These are phyloP conservation scores for Plicaturopsis crispa DNA, from an alignment of 768 basidiomycete genomes.

Conservation along the genomic window DNA sequence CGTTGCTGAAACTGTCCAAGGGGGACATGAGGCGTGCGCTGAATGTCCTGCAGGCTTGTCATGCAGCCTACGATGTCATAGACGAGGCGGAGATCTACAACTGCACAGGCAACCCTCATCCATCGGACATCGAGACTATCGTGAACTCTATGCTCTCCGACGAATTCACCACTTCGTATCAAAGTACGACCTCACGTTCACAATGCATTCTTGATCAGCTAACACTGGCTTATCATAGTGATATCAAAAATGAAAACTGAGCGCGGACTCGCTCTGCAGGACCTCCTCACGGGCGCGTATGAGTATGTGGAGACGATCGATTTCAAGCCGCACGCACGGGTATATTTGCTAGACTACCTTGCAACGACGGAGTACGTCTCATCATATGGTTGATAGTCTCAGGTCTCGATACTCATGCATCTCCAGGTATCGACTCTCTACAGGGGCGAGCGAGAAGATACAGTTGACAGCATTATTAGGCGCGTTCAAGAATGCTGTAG, in stretches of 20 bases:
- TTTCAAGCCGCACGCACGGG: slow-evolving; percentile 75
- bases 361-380: slow-evolving; percentile 87
- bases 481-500: slow-evolving; percentile 89
- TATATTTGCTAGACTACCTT: slow-evolving; percentile 87
- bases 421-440: slow-evolving; percentile 78
- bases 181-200: slow-evolving; percentile 38
- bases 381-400: background rate
- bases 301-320: slow-evolving; percentile 87
- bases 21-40: slow-evolving; percentile 98
- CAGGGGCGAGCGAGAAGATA: slow-evolving; percentile 91
- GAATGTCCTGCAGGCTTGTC: slow-evolving; percentile 95
- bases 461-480: slow-evolving; percentile 88
- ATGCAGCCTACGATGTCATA: slow-evolving; percentile 87
- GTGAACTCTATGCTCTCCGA: slow-evolving; percentile 95
- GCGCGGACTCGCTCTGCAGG: slow-evolving; percentile 90
- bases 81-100: slow-evolving; percentile 92
- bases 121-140: slow-evolving; percentile 87
- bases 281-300: slow-evolving; percentile 85
- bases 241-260: slow-evolving; percentile 84
- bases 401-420: background rate
- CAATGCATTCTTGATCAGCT: background rate
- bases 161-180: slow-evolving; percentile 89
- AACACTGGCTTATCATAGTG: slow-evolving; percentile 41
- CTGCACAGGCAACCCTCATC: slow-evolving; percentile 96
- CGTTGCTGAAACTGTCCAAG: slow-evolving; percentile 87